phyloP scores from a whole-genome alignment of 2,329 filamentous ascomycete genomes.

The Ilyonectria robusta region DNA sequence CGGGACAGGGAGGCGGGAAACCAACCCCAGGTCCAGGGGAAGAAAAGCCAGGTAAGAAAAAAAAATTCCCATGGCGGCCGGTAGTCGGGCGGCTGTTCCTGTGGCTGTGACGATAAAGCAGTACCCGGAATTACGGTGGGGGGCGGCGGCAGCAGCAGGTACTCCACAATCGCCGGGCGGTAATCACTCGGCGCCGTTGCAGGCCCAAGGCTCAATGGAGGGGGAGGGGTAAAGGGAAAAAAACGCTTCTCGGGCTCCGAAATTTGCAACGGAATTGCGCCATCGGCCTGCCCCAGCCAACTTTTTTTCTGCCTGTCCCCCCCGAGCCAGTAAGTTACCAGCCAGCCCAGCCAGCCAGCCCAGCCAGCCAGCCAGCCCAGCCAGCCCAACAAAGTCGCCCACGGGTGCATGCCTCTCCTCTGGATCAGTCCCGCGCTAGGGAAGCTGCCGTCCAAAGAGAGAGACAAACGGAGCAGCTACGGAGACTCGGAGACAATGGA shows the following conservation, averaged over 20 bases:
- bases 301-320: not conserved
- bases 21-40: conserved; percentile 1
- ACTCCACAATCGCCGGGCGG: conserved; percentile 35
- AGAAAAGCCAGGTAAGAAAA: not conserved
- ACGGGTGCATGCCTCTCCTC: conserved; percentile 1
- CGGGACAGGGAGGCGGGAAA: conserved; percentile 5
- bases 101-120: conserved; percentile 21
- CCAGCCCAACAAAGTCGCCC: conserved; percentile 25
- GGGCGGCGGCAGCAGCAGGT: conserved; percentile 26
- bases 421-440: conserved; percentile 13
- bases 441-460: conserved; percentile 9
- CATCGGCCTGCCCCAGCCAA: conserved; percentile 40
- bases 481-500: conserved; percentile 21
- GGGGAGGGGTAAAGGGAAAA: conserved; percentile 46
- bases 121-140: conserved; percentile 33
- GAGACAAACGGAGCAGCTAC: conserved; percentile 7
- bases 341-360: conserved; percentile 13
- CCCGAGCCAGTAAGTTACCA: not conserved
- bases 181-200: conserved; percentile 37
- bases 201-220: conserved; percentile 35
- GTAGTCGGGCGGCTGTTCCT: conserved; percentile 26
- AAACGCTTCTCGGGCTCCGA: conserved; percentile 38
- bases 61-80: conserved; percentile 12
- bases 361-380: conserved; percentile 1
- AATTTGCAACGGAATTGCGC: conserved; percentile 47